Evolutionary conservation across 2,329 filamentous ascomycete species (phyloP), one percentile per base, ranked within the genome.

Genomic region (Aspergillus hortae): DNA sequence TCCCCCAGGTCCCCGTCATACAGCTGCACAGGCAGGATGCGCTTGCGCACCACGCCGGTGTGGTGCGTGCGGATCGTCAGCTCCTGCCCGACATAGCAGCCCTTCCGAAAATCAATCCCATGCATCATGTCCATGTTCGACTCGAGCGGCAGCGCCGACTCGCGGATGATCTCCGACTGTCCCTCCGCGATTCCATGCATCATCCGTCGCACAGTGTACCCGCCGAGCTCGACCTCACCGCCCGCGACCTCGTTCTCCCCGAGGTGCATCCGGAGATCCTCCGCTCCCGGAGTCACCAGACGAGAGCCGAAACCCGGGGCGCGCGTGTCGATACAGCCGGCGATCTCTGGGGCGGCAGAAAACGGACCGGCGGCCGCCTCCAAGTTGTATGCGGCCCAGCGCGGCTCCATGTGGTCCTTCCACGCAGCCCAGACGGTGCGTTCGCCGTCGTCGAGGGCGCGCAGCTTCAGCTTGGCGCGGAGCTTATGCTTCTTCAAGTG

Each of bases 21-120:
- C 14, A 96, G 65, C 58, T 87, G 74, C 32, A 92, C 85, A 0
- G 94, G 94, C 48, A 99, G 70, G 46, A 97, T 84, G 46, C 94
- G 82, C 78, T 96, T 96, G 55, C 94, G 81, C 38, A 99, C 90
- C 14, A 99, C 90, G 19, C 94, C 94, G 11, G 88, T 92, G 72
- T 99, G 94, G 68, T 92, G 88, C 1, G 94, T 99, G 40, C 94
- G 87, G 59, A 97, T 96, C 1, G 94, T 97, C 57, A 99, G 80
- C 71, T 99, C 94, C 73, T 99, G 94, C 0, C 94, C 94, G 6
- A 97, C 84, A 71, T 99, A 99, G 74, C 94, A 99, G 6, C 94
- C 94, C 75, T 99, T 99, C 66, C 85, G 85, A 75, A 94, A 99
- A 72, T 96, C 90, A 59, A 99, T 87, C 23, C 85, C 94, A 44